Evolutionary conservation across 1,284 basidiomycete species (phyloP).

Genomic region (Pyrrhoderma noxium): DNA sequence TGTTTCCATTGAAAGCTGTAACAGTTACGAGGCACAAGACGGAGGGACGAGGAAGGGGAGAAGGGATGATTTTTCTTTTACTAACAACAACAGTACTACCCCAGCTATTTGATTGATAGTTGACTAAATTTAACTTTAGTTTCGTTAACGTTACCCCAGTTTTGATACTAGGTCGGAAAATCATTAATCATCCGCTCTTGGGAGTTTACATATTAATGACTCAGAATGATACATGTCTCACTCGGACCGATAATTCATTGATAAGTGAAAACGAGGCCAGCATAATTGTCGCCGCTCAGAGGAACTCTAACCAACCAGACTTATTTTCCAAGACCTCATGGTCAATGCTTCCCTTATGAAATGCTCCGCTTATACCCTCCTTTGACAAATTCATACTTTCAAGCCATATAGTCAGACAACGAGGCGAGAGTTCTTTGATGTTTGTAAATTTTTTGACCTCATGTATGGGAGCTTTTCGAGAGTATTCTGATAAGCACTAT

Average conservation of each 20-base stretch:
- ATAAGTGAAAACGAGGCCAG: constrained; percentile 11
- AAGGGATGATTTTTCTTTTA: neutral
- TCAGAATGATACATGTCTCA: neutral
- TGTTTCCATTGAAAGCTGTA: constrained; percentile 5
- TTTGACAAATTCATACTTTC: neutral
- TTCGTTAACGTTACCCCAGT: too few species aligned
- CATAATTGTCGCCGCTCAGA: neutral
- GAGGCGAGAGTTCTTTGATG: neutral
- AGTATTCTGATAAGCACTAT: too few species aligned
- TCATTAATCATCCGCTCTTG: too few species aligned
- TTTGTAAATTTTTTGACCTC: constrained; percentile 1
- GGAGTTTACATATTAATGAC: too few species aligned
- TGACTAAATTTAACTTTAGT: too few species aligned
- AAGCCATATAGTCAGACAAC: neutral
- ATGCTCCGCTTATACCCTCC: too few species aligned
- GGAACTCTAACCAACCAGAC: neutral
- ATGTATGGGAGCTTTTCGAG: neutral
- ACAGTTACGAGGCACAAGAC: neutral
- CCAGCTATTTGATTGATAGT: neutral
- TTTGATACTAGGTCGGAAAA: neutral
- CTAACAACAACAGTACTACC: neutral
- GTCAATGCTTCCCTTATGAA: neutral
- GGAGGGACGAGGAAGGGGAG: neutral
- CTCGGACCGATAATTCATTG: constrained; percentile 13
- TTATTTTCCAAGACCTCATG: constrained; percentile 6